Conservation (phyloP, 176 grass and related monocot species). For the Microstegium vimineum region DNA sequence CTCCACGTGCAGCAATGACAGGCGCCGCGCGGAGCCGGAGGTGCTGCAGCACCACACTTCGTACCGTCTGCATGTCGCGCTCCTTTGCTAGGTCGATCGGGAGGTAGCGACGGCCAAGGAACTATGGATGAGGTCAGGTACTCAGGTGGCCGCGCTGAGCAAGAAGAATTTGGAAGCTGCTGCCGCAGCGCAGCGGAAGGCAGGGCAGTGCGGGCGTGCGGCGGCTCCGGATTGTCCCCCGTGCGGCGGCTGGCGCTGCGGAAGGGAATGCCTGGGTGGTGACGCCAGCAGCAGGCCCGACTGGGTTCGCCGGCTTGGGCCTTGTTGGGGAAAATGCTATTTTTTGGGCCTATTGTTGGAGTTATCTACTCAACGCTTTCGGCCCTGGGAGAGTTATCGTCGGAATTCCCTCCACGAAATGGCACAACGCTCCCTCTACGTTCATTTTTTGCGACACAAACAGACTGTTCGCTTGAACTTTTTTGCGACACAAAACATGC, state of each 20-base stretch:
- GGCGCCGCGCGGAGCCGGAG: conserved; percentile 4
- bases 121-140: too few species aligned
- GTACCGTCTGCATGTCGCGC: conserved; percentile 7
- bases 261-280: neutral
- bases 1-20: neutral
- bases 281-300: neutral
- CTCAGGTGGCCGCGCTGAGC: neutral
- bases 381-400: neutral
- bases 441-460: too few species aligned
- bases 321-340: neutral
- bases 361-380: neutral
- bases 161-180: neutral
- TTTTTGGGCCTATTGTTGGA: neutral
- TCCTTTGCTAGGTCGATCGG: neutral
- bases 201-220: too few species aligned
- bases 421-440: too few species aligned
- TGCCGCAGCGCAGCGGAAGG: neutral
- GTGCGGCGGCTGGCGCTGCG: neutral
- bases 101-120: neutral
- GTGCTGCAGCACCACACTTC: conserved; percentile 9
- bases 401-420: too few species aligned
- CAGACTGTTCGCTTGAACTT: too few species aligned
- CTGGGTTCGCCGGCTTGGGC: neutral
- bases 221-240: too few species aligned
- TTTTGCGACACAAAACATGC: too few species aligned